Percentiles rank a stretch among this genome's conserved stretches.
Evolutionary conservation across 208 protist genomes (phyloP).

Genomic region (Crithidia sp.): DNA sequence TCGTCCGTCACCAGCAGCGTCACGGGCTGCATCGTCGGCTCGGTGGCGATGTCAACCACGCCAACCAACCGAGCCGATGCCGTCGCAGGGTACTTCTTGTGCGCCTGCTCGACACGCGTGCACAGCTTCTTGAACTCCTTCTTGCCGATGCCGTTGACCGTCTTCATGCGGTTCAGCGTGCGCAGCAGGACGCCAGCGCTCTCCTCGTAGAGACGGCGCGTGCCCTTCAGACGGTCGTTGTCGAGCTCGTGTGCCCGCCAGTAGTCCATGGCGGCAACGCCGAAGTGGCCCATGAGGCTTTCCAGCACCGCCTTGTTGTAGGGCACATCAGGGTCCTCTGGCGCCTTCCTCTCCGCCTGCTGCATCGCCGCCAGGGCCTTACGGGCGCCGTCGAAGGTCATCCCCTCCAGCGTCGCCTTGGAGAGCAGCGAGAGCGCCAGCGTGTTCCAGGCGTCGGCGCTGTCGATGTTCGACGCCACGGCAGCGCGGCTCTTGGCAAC

Average conservation of each 20-base stretch:
- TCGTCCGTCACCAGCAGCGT: conserved; percentile 56
- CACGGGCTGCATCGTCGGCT: conserved; percentile 71
- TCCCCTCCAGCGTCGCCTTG: conserved; percentile 54
- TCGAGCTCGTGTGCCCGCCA: conserved; percentile 62
- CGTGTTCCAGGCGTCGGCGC: conserved; percentile 73
- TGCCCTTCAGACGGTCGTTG: conserved; percentile 55
- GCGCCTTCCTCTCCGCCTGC: conserved; percentile 48
- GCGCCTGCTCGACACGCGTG: conserved; percentile 41
- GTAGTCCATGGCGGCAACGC: conserved; percentile 55
- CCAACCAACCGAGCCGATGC: conserved; percentile 38
- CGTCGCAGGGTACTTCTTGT: conserved; percentile 43
- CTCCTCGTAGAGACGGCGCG: conserved; percentile 46
- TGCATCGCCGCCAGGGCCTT: conserved; percentile 62
- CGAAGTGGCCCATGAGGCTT: conserved; percentile 75
- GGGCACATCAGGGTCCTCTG: conserved; percentile 71
- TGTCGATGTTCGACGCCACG: conserved; percentile 49
- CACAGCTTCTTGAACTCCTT: conserved; percentile 58
- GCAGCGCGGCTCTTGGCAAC: conserved; percentile 65
- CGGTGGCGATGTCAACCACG: conserved; percentile 73
- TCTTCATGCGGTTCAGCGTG: conserved; percentile 49
- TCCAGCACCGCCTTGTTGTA: conserved; percentile 86
- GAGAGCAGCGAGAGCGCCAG: conserved; percentile 76
- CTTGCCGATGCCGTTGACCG: conserved; percentile 52
- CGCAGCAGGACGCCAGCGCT: conserved; percentile 55
- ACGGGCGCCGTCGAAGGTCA: conserved; percentile 50